A percentile compares a stretch with the other conserved stretches of the same genome.
Evolutionary conservation across 1,139 yeast genomes (phyloP).

Genomic region (Yamadazyma spencermartinsiae): DNA sequence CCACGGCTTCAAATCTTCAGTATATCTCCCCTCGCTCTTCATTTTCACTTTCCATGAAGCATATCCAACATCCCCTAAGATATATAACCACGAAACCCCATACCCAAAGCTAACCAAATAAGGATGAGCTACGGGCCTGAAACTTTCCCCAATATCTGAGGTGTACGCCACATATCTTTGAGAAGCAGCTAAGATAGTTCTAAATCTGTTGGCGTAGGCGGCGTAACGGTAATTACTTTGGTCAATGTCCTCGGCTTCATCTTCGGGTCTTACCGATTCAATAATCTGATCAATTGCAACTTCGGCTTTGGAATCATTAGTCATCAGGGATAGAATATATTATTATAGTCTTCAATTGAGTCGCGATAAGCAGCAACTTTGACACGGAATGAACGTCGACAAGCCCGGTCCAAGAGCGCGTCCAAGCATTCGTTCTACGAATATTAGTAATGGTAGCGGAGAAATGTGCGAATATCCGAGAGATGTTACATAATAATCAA

Average conservation of each 20-base stretch:
- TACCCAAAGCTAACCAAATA: slow-evolving; percentile 62
- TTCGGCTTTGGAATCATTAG: slow-evolving; percentile 4
- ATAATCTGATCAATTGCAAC: slow-evolving; percentile 6
- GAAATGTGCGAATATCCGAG: too few species aligned
- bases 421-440: too few species aligned
- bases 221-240: slow-evolving; percentile 61
- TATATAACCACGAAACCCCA: slow-evolving; percentile 75
- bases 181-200: slow-evolving; percentile 72
- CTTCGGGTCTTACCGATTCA: slow-evolving; percentile 20
- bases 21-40: slow-evolving; percentile 65
- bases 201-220: slow-evolving; percentile 73
- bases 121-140: slow-evolving; percentile 82
- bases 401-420: too few species aligned
- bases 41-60: slow-evolving; percentile 75
- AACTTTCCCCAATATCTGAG: slow-evolving; percentile 87
- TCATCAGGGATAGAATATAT: slow-evolving; percentile 1
- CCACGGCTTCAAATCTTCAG: slow-evolving; percentile 72
- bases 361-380: too few species aligned
- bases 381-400: not conserved
- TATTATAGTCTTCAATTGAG: too few species aligned
- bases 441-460: too few species aligned
- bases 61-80: slow-evolving; percentile 75
- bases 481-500: too few species aligned
- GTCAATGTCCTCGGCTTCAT: slow-evolving; percentile 8
- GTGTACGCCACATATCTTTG: slow-evolving; percentile 87